A percentile compares a stretch with the other conserved stretches of the same genome.
Evolutionary conservation across 345 rosid genomes (phyloP).

Genomic region (Erodium maritimum): DNA sequence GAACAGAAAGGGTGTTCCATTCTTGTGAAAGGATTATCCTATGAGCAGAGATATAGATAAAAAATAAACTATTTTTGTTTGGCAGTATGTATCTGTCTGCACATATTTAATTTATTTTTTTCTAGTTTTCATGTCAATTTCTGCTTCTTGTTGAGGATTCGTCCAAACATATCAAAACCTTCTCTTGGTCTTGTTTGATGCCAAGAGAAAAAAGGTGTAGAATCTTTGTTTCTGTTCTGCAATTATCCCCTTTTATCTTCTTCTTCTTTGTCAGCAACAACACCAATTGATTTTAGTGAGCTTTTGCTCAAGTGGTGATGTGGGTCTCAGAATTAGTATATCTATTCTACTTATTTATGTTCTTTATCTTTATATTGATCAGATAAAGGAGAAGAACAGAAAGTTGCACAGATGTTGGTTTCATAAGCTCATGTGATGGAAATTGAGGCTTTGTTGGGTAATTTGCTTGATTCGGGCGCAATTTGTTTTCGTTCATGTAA

Average conservation of each 20-base stretch:
- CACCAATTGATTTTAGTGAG: no score
- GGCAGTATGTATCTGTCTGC: constrained; percentile 20
- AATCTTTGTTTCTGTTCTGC: no score
- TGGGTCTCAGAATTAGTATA: neutral
- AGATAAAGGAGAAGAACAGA: no score
- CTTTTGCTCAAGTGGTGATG: neutral
- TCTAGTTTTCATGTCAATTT: constrained; percentile 4
- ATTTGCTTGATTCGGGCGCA: neutral
- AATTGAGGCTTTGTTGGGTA: neutral
- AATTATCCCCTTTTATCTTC: no score
- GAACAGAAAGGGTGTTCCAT: neutral
- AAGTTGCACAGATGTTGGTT: neutral
- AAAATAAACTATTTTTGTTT: constrained; percentile 10
- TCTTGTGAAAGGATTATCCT: neutral
- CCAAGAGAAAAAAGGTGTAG: neutral
- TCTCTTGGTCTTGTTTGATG: no score
- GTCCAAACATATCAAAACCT: neutral
- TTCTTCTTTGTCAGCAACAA: no score
- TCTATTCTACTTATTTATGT: no score
- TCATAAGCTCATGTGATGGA: neutral
- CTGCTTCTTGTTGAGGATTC: constrained; percentile 1
- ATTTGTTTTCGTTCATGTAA: neutral
- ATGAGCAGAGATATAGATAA: neutral
- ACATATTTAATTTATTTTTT: neutral
- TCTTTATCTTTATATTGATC: no score